Base-by-base conservation (phyloP, 805 yeast genomes). In the Saturnispora kantuleensis region DNA sequence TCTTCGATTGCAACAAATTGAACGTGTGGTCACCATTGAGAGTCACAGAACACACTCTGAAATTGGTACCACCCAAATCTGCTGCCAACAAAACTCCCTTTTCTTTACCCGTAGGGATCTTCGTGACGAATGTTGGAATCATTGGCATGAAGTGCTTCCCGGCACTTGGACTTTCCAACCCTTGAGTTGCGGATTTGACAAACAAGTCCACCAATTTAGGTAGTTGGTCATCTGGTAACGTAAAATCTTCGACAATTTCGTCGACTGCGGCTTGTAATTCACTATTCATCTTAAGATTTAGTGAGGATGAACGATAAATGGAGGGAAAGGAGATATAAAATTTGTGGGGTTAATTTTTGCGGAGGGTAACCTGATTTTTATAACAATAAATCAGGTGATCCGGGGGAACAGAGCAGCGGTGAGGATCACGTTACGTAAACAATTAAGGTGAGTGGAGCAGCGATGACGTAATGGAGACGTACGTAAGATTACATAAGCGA, bases 41-140 rank as follows among this genome's bases (percentile, higher is more conserved):
- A 32, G 71, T 62, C 29, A 90, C 89, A 2, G 96, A 87, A 60
- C 97, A 88, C 21, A 93, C 96, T 56, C 98, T 74, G 66, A 90
- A 87, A 63, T 93, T 89, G 47, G 97, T 89, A 41, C 97, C 97
- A 50, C 98, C 98, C 43, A 90, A 71, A 59, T 90, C 97, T 4
- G 93, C 95, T 44, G 97, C 97, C 48, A 90, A 67, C 50, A 73
- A 77, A 34, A 84, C 69, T 38, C 97, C 97, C 45, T 69, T 70
- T 61, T 90, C 98, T 39, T 74, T 70, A 37, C 98, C 98, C 36
- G 73, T 74, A 17, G 98, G 98, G 46, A 86, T 74, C 10, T 75
- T 71, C 8, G 96, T 85, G 31, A 90, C 95, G 59, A 64, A 90
- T 1, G 96, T 77, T 32, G 97, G 97, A 55, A 93, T 86, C 98